Conservation (phyloP, 73 alveolate species). For the Blepharisma japonicum region DNA sequence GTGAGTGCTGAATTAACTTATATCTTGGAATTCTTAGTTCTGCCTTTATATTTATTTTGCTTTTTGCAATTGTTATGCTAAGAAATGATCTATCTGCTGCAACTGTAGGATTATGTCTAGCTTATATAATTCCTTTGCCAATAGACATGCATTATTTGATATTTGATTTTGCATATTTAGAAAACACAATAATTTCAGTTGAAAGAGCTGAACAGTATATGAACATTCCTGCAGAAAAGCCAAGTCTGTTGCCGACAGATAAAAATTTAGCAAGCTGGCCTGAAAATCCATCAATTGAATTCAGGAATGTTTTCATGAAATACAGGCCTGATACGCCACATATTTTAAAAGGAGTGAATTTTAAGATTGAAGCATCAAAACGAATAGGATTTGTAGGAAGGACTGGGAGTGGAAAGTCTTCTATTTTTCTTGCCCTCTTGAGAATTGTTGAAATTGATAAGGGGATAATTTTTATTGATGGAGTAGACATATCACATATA, state of each 20-base stretch:
- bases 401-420: conserved; percentile 84
- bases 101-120: conserved; percentile 1
- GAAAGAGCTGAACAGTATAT: neutral
- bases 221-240: neutral
- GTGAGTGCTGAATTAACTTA: neutral
- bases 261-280: neutral
- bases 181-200: neutral
- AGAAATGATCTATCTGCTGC: neutral
- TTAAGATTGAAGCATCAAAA: conserved; percentile 42
- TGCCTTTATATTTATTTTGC: neutral
- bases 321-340: conserved; percentile 54
- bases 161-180: neutral
- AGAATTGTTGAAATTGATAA: conserved; percentile 70
- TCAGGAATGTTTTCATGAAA: conserved; percentile 26
- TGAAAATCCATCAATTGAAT: neutral
- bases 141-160: neutral
- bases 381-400: conserved; percentile 83
- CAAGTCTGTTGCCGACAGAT: neutral
- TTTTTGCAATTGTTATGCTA: neutral
- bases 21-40: neutral
- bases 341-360: conserved; percentile 45
- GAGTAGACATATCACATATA: conserved; percentile 37
- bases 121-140: neutral
- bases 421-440: conserved; percentile 69
- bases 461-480: conserved; percentile 50